phyloP scores from a whole-genome alignment of 257 asterid species.

The Nicotiana undulata region DNA sequence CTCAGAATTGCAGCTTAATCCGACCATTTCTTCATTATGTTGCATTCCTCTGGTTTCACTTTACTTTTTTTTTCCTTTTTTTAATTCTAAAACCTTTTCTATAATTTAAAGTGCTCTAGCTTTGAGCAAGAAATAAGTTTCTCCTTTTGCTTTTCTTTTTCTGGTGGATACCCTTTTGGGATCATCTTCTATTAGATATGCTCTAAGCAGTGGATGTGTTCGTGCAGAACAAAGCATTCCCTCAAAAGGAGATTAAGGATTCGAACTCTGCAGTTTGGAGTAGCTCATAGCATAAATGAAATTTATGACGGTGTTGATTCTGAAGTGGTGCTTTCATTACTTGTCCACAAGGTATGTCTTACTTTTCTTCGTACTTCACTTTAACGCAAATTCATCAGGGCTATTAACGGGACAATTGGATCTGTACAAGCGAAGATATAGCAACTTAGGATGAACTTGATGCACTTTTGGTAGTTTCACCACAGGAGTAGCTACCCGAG shows the following conservation, averaged over 20 bases:
- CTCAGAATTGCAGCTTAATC: neutral
- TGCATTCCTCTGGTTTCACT: neutral
- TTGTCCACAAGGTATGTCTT: slow-evolving; percentile 76
- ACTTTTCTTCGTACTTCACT: neutral
- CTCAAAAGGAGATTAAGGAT: slow-evolving; percentile 90
- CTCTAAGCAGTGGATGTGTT: slow-evolving; percentile 7
- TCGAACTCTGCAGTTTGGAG: slow-evolving; percentile 67
- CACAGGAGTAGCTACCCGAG: too few relatives aligned
- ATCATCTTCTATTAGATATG: neutral
- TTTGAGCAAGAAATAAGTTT: neutral
- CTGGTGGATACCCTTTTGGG: neutral
- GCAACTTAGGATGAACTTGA: neutral
- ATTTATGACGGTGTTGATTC: slow-evolving; percentile 87
- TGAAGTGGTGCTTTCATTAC: slow-evolving; percentile 85
- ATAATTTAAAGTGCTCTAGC: neutral
- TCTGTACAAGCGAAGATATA: neutral
- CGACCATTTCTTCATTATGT: neutral
- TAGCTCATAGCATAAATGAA: slow-evolving; percentile 72
- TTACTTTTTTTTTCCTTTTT: neutral
- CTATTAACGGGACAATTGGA: neutral
- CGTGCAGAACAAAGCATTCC: slow-evolving; percentile 64
- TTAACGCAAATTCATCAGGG: neutral
- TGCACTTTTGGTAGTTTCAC: neutral
- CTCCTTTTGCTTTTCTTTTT: neutral
- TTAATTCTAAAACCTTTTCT: neutral